Conservation (phyloP, 192 early-diverging fungal genomes). For the Umbelopsis isabellina region DNA sequence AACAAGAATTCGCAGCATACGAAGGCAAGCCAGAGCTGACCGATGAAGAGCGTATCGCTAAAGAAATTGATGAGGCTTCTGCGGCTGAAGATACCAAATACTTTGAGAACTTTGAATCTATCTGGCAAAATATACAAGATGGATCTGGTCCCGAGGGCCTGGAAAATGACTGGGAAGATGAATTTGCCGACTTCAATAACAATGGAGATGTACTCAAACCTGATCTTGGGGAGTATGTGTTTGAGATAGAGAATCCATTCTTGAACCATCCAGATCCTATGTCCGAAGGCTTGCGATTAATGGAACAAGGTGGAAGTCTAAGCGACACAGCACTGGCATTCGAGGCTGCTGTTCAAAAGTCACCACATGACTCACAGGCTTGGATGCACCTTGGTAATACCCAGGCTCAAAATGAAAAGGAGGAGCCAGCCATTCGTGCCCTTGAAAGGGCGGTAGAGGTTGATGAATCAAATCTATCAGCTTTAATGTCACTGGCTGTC, state of each 20-base stretch:
- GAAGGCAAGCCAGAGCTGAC: conserved; percentile 30
- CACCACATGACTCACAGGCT: conserved; percentile 74
- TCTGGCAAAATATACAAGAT: conserved; percentile 55
- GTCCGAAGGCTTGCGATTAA: conserved; percentile 57
- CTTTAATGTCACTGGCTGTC: conserved; percentile 82
- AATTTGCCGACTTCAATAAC: conserved; percentile 52
- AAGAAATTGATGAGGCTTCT: conserved; percentile 41
- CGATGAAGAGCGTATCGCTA: conserved; percentile 40
- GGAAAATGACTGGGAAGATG: conserved; percentile 49
- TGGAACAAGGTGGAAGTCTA: conserved; percentile 63
- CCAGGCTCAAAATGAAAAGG: conserved; percentile 99
- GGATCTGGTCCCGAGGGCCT: conserved; percentile 30
- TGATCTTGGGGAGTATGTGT: conserved; percentile 78
- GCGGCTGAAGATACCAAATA: conserved; percentile 40
- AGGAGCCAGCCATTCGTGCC: conserved; percentile 90
- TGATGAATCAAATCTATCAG: conserved; percentile 70
- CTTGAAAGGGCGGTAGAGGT: conserved; percentile 80
- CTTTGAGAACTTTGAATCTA: conserved; percentile 52
- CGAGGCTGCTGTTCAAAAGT: conserved; percentile 85
- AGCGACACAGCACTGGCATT: conserved; percentile 90
- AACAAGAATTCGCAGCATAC: conserved; percentile 61
- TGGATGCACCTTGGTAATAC: conserved; percentile 92
- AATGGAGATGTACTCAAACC: conserved; percentile 59
- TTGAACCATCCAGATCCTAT: conserved; percentile 61
- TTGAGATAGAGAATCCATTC: conserved; percentile 81